Evolutionary conservation across 169 alveolate genomes (phyloP).

Genomic region (Eimeria tenella): DNA sequence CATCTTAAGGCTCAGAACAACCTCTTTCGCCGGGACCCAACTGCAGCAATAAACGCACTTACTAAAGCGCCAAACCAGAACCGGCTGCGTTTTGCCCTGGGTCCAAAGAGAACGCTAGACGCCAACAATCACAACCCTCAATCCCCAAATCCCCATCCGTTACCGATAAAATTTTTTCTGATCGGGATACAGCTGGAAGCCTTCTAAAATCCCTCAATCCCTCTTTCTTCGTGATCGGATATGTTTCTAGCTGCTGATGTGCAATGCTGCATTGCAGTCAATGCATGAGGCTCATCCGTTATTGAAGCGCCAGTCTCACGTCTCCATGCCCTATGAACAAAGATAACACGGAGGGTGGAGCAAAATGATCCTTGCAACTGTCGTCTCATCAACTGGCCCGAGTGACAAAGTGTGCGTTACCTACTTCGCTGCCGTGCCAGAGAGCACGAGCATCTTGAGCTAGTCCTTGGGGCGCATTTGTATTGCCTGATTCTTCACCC

Average conservation of each 20-base stretch:
- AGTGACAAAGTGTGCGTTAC: background rate
- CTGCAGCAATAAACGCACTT: background rate
- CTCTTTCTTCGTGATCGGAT: slow-evolving; percentile 17
- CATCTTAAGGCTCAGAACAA: background rate
- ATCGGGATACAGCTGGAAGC: background rate
- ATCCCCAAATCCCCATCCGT: background rate
- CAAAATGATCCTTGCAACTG: background rate
- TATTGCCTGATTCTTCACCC: slow-evolving; percentile 80
- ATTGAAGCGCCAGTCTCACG: too few relatives aligned
- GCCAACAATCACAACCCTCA: background rate
- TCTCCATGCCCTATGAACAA: background rate
- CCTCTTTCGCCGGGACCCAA: background rate
- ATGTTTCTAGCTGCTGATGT: background rate
- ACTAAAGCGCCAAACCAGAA: background rate
- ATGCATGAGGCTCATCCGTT: background rate
- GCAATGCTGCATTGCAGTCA: background rate
- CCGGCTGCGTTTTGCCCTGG: background rate
- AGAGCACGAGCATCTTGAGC: background rate
- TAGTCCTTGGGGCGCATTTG: slow-evolving; percentile 80
- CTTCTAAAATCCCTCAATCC: background rate
- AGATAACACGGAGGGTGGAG: background rate
- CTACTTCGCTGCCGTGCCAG: background rate
- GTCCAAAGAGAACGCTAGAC: background rate
- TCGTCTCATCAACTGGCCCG: background rate
- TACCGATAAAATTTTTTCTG: background rate